Base-by-base conservation (phyloP, 108 stramenopile genomes). In the Bacterosira constricta region DNA sequence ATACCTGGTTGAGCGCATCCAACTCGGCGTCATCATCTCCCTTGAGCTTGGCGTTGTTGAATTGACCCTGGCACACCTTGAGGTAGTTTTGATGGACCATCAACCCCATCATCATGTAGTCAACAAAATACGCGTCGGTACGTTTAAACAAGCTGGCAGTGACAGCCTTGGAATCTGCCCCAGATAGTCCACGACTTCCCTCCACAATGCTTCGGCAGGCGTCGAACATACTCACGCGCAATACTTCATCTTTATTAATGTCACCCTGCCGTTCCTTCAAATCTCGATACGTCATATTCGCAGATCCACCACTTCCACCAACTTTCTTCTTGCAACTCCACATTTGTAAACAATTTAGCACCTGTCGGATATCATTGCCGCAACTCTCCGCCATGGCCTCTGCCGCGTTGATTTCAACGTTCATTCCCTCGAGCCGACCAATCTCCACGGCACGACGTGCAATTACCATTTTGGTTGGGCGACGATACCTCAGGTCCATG, bases 321-420 rank as follows among this genome's bases (percentile, higher is more conserved):
- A 35, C 46, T 13, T 73, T 62, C 57, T 75, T 83, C 62, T 90
- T 93, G 62, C 70, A 80, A 47, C 88, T 79, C 98, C 97, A 97
- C 99, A 98, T 98, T 85, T 99, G 97, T 60, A 99, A 67, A 42
- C 88, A 83, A 75, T 97, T 93, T 70, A 99, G 38, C 4, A 90
- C 92, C 84, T 96, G 96, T 7, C 99, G 88, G 34, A 99, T 93
- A 71, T 99, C 99, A 67, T 97, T 97, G 6, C 97, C 97, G 67
- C 90, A 92, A 18, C 93, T 92, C 79, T 97, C 97, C 12, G 88
- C 94, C 67, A 98, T 88, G 34, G 93, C 91, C 82, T 98, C 96
- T 0, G 97, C 95, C 6, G 99, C 97, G 66, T 98, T 97, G 55
- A 76, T 84, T 51, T 91, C 89, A 13, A 94, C 85, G 10, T 44